Base-by-base conservation (phyloP, 352 stramenopile species). In the Globisporangium cylindrosporum region DNA sequence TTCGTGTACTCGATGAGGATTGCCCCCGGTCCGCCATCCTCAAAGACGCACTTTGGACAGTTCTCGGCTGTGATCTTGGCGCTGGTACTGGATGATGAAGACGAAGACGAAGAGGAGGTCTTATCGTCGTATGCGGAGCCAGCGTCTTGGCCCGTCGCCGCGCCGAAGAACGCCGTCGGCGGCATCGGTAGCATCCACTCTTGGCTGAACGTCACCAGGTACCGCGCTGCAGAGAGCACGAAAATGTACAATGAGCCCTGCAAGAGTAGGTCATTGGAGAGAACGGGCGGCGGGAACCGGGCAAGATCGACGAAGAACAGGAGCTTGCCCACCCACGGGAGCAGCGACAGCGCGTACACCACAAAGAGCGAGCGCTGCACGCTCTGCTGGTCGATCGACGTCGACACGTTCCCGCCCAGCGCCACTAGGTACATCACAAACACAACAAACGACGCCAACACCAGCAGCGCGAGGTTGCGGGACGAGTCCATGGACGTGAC, bases 21-120 rank as follows among this genome's bases (percentile, higher is more conserved):
- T 34, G 86, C 86, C 53, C 86, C 86, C 2, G 79, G 79, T 5
- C 88, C 88, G 18, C 79, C 88, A 51, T 96, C 86, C 70, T 96
- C 86, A 49, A 88, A 92, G 36, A 96, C 64, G 64, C 88, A 96
- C 54, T 89, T 85, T 0, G 85, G 84, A 38, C 88, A 96, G 59
- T 89, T 91, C 57, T 93, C 88, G 53, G 87, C 82, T 7, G 85
- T 90, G 51, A 94, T 88, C 38, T 74, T 82, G 36, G 27, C 53
- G 6, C 24, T 20, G 29, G 66, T 34, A 25, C 20, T 63, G 58
- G 12, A 66, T 14, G 34, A 73, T 1, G 68, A 59, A 8, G 55
- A 60, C 1, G 53, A 61, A 18, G 55, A 46, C 7, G 55, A 25
- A 0, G 55, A 61, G 1, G 55, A 46, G 20, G 25, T 57, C n/a